A percentile compares a stretch with the other conserved stretches of the same genome.
phyloP scores from a whole-genome alignment of 169 alveolate genomes.

The Hammondia hammondi region DNA sequence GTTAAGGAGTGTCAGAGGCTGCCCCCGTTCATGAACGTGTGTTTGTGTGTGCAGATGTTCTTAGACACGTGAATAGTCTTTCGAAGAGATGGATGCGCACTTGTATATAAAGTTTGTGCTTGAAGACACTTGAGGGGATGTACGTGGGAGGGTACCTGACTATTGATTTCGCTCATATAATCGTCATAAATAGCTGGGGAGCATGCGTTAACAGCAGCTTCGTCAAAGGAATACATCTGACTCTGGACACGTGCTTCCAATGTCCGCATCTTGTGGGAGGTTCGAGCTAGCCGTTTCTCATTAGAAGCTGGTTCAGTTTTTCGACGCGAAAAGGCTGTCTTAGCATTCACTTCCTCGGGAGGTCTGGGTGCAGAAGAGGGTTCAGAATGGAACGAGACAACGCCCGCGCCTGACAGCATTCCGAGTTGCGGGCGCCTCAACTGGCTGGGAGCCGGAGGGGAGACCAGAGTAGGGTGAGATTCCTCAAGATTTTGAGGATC shows the following conservation, averaged over 20 bases:
- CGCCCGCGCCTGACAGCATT: not conserved
- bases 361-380: not conserved
- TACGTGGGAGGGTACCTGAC: not conserved
- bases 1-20: too few species aligned
- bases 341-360: not conserved
- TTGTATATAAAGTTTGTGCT: too few species aligned
- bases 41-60: too few species aligned
- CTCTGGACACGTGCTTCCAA: not conserved
- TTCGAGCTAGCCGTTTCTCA: not conserved
- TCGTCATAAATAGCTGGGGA: not conserved
- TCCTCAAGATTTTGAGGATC: not conserved
- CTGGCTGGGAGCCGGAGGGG: not conserved
- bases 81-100: too few species aligned
- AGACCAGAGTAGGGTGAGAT: not conserved
- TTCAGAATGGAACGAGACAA: not conserved
- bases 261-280: not conserved
- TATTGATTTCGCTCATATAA: not conserved
- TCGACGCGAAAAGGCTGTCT: not conserved
- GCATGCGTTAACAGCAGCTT: constrained; percentile 26
- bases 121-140: too few species aligned
- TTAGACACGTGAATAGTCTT: too few species aligned
- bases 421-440: not conserved
- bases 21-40: too few species aligned
- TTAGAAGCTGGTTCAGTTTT: not conserved
- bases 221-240: not conserved